Evolutionary conservation across 192 early-diverging fungal species (phyloP), one percentile per base, ranked within the genome.

Genomic region (Coemansia sp.): DNA sequence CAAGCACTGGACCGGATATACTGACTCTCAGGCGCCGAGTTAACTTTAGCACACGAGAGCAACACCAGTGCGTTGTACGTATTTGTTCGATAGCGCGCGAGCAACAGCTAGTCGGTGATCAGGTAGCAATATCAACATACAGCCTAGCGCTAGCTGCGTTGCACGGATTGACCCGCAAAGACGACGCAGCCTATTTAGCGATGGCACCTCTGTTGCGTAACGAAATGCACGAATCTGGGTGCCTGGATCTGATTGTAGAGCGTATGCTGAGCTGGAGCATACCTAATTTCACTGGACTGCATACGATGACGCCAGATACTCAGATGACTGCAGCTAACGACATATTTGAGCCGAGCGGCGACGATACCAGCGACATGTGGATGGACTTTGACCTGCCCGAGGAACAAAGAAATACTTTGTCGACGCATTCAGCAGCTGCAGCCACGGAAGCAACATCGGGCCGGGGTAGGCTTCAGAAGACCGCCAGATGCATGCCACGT

Each of bases 351-450:
- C 28, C 60, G 12, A 37, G 60, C 40, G 26, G 18, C 28, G 53
- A 60, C 23, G 55, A 58, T 7, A n/a, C n/a, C 5, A 64, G 28
- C 28, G 31, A 54, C 18, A 56, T 64, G 66, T 80, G 77, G 77
- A 74, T 80, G 72, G 68, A 71, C 28, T 74, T 80, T 68, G 72
- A 80, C 25, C 40, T 80, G 49, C 77, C 72, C 0, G 77, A 74
- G 12, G 72, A 74, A 54, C 38, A 23, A 17, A 60, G 42, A 25
- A 26, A 51, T 15, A 61, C 24, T 0, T n/a, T 54, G 4, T 17
- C 48, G 25, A 21, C 57, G 4, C 55, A 38, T 0, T 17, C 63
- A 11, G 37, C 40, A 21, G 28, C 46, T 12, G 20, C 51, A 4
- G 23, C 61, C 2, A 4, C 15, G 8, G 20, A n/a, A n/a, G 34